phyloP scores from a whole-genome alignment of 2,329 filamentous ascomycete species.

The Coniochaeta sp. region DNA sequence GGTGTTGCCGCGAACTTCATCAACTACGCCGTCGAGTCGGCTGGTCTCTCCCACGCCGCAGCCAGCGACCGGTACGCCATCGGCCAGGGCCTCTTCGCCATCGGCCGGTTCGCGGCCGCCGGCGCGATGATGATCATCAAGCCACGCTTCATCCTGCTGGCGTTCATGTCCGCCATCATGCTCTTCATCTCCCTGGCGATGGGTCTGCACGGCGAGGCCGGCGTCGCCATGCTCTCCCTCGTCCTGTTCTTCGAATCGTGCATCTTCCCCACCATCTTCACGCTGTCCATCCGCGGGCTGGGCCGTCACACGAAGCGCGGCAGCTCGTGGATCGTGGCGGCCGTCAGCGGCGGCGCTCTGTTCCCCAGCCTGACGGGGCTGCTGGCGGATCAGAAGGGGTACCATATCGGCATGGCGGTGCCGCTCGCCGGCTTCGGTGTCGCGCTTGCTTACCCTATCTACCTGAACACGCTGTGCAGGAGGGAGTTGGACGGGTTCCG shows the following conservation, averaged over 20 bases:
- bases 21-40: conserved; percentile 57
- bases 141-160: conserved; percentile 60
- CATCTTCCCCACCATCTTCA: conserved; percentile 76
- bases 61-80: conserved; percentile 64
- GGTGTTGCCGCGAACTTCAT: conserved; percentile 61
- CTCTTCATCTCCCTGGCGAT: conserved; percentile 49
- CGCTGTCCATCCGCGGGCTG: conserved; percentile 65
- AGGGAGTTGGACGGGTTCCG: conserved; percentile 46
- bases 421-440: conserved; percentile 51
- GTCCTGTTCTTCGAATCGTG: conserved; percentile 72
- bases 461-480: conserved; percentile 50
- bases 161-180: conserved; percentile 56
- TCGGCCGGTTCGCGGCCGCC: conserved; percentile 62
- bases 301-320: conserved; percentile 71
- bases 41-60: conserved; percentile 38
- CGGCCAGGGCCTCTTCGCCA: conserved; percentile 63
- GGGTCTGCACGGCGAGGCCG: conserved; percentile 32
- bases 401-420: conserved; percentile 57
- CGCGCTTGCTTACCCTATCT: conserved; percentile 46
- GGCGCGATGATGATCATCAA: conserved; percentile 58
- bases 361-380: conserved; percentile 65
- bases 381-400: conserved; percentile 55
- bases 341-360: conserved; percentile 63
- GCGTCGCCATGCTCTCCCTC: conserved; percentile 55
- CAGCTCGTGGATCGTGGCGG: conserved; percentile 61